Evolutionary conservation across 2,329 filamentous ascomycete genomes (phyloP).

Genomic region (Parafenestella ontariensis): DNA sequence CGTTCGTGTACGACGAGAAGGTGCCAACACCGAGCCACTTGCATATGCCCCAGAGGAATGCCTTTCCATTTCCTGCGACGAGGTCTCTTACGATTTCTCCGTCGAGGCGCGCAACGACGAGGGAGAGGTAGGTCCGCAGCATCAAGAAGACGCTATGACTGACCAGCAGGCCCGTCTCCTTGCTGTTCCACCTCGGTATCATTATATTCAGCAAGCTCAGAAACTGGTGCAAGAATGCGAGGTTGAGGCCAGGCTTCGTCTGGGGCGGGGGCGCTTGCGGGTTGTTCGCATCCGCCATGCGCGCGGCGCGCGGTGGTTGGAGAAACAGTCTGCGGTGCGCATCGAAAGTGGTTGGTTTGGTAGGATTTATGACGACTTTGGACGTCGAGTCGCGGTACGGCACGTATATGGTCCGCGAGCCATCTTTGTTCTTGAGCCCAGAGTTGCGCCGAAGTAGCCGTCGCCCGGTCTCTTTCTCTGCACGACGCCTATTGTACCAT

Average conservation of each 20-base stretch:
- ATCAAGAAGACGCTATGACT: conserved; percentile 91
- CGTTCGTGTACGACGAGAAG: conserved; percentile 95
- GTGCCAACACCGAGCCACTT: conserved; percentile 97
- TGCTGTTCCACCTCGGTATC: conserved; percentile 94
- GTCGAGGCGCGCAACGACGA: conserved; percentile 90
- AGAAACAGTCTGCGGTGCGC: conserved; percentile 92
- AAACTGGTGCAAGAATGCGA: conserved; percentile 97
- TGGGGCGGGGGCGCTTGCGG: conserved; percentile 81
- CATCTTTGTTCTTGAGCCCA: conserved; percentile 91
- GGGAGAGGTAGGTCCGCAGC: conserved; percentile 89
- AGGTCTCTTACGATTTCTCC: conserved; percentile 96
- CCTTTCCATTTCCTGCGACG: conserved; percentile 90
- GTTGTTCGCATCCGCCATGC: conserved; percentile 69
- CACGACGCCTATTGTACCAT: conserved; percentile 75
- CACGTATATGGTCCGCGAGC: conserved; percentile 92
- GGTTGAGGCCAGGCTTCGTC: conserved; percentile 91
- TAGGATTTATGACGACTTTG: conserved; percentile 89
- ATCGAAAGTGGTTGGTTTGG: conserved; percentile 93
- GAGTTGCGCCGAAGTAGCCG: conserved; percentile 90
- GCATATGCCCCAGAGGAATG: conserved; percentile 84
- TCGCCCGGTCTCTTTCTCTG: conserved; percentile 82
- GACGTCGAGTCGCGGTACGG: conserved; percentile 87
- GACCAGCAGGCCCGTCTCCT: conserved; percentile 88
- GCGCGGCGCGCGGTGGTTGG: conserved; percentile 84
- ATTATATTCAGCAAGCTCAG: conserved; percentile 96